These are phyloP conservation scores for Fusarium sp. DNA, from an alignment of 2,329 filamentous ascomycete species.

Conservation along the genomic window DNA sequence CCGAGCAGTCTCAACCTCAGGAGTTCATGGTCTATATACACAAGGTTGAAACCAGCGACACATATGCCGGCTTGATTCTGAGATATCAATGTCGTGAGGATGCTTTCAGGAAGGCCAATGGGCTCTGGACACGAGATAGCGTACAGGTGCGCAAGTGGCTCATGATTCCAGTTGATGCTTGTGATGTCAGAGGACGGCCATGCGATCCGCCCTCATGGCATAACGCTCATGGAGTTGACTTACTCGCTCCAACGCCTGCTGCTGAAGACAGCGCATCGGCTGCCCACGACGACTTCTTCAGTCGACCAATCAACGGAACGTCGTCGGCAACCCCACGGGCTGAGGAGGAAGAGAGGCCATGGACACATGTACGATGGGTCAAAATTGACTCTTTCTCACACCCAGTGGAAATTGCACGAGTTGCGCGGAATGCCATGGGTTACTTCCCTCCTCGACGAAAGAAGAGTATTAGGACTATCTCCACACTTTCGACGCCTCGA, in stretches of 20 bases:
- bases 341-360: constrained; percentile 73
- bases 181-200: constrained; percentile 81
- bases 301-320: constrained; percentile 53
- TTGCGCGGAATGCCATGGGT: constrained; percentile 83
- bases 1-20: constrained; percentile 70
- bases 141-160: constrained; percentile 87
- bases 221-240: constrained; percentile 60
- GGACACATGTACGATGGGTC: constrained; percentile 93
- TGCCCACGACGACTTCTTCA: constrained; percentile 60
- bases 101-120: constrained; percentile 86
- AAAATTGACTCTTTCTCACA: constrained; percentile 76
- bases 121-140: constrained; percentile 94
- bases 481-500: constrained; percentile 75
- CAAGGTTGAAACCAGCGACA: constrained; percentile 84
- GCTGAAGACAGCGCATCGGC: constrained; percentile 47
- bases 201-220: constrained; percentile 66
- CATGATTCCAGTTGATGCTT: constrained; percentile 89
- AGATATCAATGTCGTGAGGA: constrained; percentile 90
- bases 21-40: constrained; percentile 93
- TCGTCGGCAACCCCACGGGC: constrained; percentile 41
- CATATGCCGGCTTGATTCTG: constrained; percentile 90
- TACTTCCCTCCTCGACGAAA: constrained; percentile 93
- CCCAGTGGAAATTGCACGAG: constrained; percentile 86
- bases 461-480: constrained; percentile 80
- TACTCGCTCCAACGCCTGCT: constrained; percentile 64